Conservation (phyloP, 2,329 filamentous ascomycete species). For the Hansfordia pulvinata region DNA sequence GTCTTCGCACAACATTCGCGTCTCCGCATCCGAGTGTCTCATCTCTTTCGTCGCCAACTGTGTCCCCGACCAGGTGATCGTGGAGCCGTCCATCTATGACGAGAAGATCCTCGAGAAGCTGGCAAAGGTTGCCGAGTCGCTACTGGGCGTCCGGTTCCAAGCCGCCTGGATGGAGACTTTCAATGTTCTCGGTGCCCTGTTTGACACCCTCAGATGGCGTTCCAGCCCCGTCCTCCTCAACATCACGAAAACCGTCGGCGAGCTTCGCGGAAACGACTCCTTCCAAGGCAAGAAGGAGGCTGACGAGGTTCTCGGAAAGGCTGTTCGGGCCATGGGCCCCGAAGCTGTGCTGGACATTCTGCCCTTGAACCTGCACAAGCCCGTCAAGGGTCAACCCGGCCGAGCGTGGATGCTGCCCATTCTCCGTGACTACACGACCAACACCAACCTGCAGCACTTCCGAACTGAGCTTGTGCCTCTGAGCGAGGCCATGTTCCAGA, state of each 20-base stretch:
- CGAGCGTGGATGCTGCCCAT: conserved; percentile 92
- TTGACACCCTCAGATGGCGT: conserved; percentile 75
- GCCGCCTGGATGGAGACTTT: conserved; percentile 92
- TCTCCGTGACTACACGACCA: conserved; percentile 77
- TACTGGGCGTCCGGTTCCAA: conserved; percentile 85
- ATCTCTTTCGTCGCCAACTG: conserved; percentile 89
- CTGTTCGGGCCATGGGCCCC: conserved; percentile 81
- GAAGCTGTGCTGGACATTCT: conserved; percentile 70
- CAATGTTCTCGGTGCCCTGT: conserved; percentile 74
- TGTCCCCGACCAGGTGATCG: conserved; percentile 66
- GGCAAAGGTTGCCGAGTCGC: conserved; percentile 54
- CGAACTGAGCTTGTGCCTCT: conserved; percentile 74
- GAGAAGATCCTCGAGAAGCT: conserved; percentile 81
- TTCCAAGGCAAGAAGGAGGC: conserved; percentile 93
- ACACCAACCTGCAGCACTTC: conserved; percentile 80
- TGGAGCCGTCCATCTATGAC: conserved; percentile 84
- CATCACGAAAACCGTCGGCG: conserved; percentile 68
- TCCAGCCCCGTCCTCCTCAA: conserved; percentile 65
- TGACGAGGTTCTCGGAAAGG: conserved; percentile 77
- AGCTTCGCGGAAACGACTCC: conserved; percentile 73
- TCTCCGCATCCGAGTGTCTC: conserved; percentile 88
- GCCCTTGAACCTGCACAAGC: conserved; percentile 72
- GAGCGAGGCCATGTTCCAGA: conserved; percentile 82
- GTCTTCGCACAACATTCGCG: conserved; percentile 79
- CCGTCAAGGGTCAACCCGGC: conserved; percentile 64